Evolutionary conservation across 306 rosid genomes (phyloP).

Genomic region (Sicyos baderoa): DNA sequence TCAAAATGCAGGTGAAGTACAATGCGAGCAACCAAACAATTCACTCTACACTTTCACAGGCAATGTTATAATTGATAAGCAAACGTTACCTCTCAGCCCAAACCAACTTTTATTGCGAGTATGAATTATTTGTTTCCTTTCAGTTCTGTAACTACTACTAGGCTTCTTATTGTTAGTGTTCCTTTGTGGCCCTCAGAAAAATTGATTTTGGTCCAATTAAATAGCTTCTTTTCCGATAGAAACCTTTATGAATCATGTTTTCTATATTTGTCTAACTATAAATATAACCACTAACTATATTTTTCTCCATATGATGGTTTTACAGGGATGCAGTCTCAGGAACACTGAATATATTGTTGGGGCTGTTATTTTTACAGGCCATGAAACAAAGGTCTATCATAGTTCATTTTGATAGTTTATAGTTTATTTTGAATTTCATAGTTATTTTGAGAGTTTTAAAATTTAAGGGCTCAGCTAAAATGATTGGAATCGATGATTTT

Average conservation of each 20-base stretch:
- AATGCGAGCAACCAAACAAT: conserved; percentile 95
- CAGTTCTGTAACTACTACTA: not conserved
- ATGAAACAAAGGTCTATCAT: conserved; percentile 77
- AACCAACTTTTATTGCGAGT: conserved; percentile 78
- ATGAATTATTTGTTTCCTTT: conserved; percentile 28
- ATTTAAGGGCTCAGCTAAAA: not conserved
- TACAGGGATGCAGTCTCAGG: conserved; percentile 98
- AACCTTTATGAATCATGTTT: conserved; percentile 12
- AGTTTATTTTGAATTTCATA: not conserved
- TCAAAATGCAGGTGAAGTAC: conserved; percentile 74
- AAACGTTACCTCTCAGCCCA: conserved; percentile 75
- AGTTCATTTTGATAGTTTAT: not conserved
- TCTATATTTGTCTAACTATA: conserved; percentile 14
- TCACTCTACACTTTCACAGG: conserved; percentile 90
- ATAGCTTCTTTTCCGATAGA: not conserved
- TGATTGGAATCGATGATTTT: not conserved
- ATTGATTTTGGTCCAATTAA: not conserved
- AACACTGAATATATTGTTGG: conserved; percentile 90
- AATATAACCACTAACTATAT: conserved; percentile 20
- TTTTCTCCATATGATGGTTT: conserved; percentile 22
- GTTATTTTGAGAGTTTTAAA: conserved; percentile 3
- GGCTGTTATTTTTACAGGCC: conserved; percentile 89
- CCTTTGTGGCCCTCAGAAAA: not conserved
- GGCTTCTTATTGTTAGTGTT: conserved; percentile 10
- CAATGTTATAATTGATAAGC: conserved; percentile 67